Conservation (phyloP, 1,139 yeast genomes). For the Suhomyces terraborum region DNA sequence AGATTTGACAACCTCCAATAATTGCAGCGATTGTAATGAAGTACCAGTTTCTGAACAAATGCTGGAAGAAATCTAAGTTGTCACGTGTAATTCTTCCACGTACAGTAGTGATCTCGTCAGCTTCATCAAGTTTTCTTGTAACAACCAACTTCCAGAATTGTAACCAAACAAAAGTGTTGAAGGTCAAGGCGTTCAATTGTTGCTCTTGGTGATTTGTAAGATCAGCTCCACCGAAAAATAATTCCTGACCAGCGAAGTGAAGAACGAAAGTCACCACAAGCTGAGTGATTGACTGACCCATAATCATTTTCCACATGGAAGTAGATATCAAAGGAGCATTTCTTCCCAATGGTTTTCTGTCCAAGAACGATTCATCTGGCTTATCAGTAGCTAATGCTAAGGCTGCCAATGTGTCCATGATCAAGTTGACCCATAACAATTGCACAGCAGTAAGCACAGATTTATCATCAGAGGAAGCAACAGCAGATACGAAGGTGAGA, state of each 20-base stretch:
- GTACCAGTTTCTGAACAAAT: conserved; percentile 78
- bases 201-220: conserved; percentile 49
- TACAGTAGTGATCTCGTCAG: conserved; percentile 61
- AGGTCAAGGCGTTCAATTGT: conserved; percentile 80
- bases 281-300: conserved; percentile 83
- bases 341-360: conserved; percentile 85
- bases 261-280: conserved; percentile 73
- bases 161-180: conserved; percentile 96
- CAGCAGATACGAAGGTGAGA: conserved; percentile 91
- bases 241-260: conserved; percentile 71
- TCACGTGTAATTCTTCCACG: conserved; percentile 57
- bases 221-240: conserved; percentile 51
- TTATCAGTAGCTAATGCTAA: conserved; percentile 97
- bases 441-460: conserved; percentile 97
- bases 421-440: conserved; percentile 93
- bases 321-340: conserved; percentile 77
- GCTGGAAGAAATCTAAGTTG: conserved; percentile 80
- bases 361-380: conserved; percentile 78
- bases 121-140: conserved; percentile 89
- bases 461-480: conserved; percentile 71
- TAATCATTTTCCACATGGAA: conserved; percentile 98
- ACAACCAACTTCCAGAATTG: conserved; percentile 94
- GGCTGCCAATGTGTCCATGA: conserved; percentile 98
- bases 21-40: conserved; percentile 70
- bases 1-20: conserved; percentile 80